Percentiles rank a stretch among this genome's conserved stretches.
Conservation (phyloP, 179 eudicot genomes). For the Beta lomatogona region DNA sequence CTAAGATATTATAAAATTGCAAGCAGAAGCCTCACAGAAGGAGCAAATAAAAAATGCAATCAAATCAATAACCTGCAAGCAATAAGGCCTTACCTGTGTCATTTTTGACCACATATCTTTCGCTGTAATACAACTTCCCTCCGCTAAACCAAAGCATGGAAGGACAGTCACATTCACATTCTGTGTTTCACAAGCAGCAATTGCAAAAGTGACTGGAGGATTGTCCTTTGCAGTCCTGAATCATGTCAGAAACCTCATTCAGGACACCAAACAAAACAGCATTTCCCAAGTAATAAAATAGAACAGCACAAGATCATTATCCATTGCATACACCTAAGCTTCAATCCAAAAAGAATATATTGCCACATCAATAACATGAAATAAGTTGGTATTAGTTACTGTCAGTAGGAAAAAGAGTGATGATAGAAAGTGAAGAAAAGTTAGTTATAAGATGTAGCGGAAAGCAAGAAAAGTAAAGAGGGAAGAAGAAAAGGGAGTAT, state of each 20-base stretch:
- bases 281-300: background rate
- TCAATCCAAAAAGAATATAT: background rate
- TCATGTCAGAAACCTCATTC: constrained; percentile 22
- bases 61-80: constrained; percentile 9
- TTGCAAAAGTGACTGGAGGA: constrained; percentile 93
- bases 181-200: constrained; percentile 98
- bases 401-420: background rate
- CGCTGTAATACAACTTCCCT: constrained; percentile 78
- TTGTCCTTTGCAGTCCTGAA: constrained; percentile 87
- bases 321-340: background rate
- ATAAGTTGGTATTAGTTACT: background rate
- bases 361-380: background rate
- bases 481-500: background rate
- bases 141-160: constrained; percentile 86
- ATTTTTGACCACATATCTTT: constrained; percentile 94
- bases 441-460: background rate
- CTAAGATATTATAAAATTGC: background rate
- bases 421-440: background rate
- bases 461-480: background rate
- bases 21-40: background rate
- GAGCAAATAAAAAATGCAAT: background rate
- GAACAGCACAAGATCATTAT: background rate
- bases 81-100: constrained; percentile 57
- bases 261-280: constrained; percentile 16
- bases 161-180: constrained; percentile 91